Evolutionary conservation across 1,139 yeast genomes (phyloP).

Genomic region (Suhomyces choctaworum): DNA sequence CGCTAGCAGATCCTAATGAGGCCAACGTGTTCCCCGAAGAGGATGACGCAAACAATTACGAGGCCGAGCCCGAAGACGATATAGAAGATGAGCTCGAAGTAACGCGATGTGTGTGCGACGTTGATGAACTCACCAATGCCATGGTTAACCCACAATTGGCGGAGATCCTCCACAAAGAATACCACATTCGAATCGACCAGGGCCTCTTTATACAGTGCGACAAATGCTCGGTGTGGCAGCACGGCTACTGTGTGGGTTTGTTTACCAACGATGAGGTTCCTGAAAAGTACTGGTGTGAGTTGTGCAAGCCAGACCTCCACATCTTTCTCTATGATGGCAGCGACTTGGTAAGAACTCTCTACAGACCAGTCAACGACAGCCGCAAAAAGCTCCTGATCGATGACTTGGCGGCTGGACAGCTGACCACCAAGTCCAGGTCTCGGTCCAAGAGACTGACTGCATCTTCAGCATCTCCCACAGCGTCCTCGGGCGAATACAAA

Average conservation of each 20-base stretch:
- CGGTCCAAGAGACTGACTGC: conserved; percentile 18
- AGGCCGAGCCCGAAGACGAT: conserved; percentile 30
- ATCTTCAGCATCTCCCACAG: conserved; percentile 14
- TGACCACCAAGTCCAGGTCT: conserved; percentile 16
- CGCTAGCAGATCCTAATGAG: conserved; percentile 14
- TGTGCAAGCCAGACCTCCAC: conserved; percentile 83
- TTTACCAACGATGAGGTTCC: conserved; percentile 74
- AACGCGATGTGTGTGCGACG: conserved; percentile 88
- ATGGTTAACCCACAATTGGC: conserved; percentile 40
- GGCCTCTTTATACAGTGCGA: conserved; percentile 90
- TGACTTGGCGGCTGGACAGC: conserved; percentile 18
- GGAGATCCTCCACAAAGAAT: conserved; percentile 48
- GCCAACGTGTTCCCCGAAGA: conserved; percentile 19
- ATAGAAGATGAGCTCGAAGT: conserved; percentile 62
- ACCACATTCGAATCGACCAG: conserved; percentile 66
- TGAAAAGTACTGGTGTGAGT: conserved; percentile 91
- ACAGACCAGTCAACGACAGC: conserved; percentile 49
- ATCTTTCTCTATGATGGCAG: conserved; percentile 39
- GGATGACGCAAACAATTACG: conserved; percentile 23
- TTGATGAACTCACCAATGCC: conserved; percentile 57
- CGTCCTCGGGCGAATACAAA: conserved; percentile 26
- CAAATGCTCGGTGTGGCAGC: conserved; percentile 94
- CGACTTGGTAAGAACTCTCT: conserved; percentile 44
- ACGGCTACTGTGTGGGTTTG: conserved; percentile 91
- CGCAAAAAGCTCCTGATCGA: conserved; percentile 44